A percentile compares a stretch with the other conserved stretches of the same genome.
phyloP scores from a whole-genome alignment of 148 eudicot genomes.

The Euryodendron excelsum region DNA sequence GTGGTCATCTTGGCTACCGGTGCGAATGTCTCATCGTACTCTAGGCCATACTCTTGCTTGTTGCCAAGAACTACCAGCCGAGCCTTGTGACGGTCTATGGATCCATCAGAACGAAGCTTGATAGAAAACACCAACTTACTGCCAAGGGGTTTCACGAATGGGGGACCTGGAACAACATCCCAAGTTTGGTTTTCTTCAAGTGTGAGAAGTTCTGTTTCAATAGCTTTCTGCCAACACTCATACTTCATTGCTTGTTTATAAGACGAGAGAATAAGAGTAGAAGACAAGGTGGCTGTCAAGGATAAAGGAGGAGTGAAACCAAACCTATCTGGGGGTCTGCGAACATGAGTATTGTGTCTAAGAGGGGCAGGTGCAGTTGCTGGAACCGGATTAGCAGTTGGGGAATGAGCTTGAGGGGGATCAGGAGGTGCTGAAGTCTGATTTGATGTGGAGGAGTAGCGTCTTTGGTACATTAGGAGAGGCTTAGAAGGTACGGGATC shows the following conservation, averaged over 20 bases:
- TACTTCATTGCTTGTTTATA: neutral
- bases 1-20: too few relatives aligned
- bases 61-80: neutral
- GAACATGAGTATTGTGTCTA: neutral
- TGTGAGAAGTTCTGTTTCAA: neutral
- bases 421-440: neutral
- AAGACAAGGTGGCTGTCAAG: neutral
- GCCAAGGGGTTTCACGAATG: neutral
- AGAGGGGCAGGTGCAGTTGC: neutral
- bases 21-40: too few relatives aligned
- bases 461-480: too few relatives aligned
- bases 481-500: neutral
- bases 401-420: neutral
- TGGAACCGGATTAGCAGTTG: neutral
- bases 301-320: neutral
- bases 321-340: neutral
- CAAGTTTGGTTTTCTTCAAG: too few relatives aligned
- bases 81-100: constrained; percentile 1
- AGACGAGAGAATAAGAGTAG: neutral
- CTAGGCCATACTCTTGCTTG: neutral
- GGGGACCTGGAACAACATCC: neutral
- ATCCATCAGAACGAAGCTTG: neutral
- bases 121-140: too few relatives aligned
- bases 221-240: neutral
- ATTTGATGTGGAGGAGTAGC: too few relatives aligned